phyloP scores from a whole-genome alignment of 179 eudicot species.

The Drosera spatulata region DNA sequence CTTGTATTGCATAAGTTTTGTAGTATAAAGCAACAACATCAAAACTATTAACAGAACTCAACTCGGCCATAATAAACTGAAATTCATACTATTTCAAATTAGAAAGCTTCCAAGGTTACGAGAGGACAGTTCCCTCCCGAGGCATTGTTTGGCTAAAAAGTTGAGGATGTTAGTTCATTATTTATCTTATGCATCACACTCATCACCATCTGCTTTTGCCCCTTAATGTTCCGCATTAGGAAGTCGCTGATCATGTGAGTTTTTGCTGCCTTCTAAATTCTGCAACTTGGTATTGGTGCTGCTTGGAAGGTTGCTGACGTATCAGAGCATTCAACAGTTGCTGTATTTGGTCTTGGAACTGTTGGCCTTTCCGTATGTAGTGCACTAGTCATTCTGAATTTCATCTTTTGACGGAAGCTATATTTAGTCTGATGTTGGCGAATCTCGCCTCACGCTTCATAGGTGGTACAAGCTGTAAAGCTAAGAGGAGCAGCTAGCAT shows the following conservation, averaged over 20 bases:
- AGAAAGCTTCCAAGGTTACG: too few species aligned
- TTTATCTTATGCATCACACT: background rate
- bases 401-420: background rate
- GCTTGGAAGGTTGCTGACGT: conserved; percentile 94
- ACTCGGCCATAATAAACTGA: too few species aligned
- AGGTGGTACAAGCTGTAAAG: conserved; percentile 91
- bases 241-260: background rate
- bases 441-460: background rate
- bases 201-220: background rate
- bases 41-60: too few species aligned
- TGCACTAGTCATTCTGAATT: background rate
- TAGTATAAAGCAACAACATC: too few species aligned
- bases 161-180: too few species aligned
- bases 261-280: background rate
- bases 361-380: conserved; percentile 89
- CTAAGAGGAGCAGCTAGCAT: conserved; percentile 74
- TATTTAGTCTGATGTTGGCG: background rate
- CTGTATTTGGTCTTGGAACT: conserved; percentile 90
- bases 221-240: background rate
- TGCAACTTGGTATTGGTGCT: conserved; percentile 68
- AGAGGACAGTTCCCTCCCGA: too few species aligned
- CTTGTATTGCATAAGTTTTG: too few species aligned
- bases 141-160: too few species aligned
- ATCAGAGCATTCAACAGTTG: conserved; percentile 60
- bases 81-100: too few species aligned